Evolutionary conservation across 768 basidiomycete species (phyloP), one percentile per base, ranked within the genome.

Genomic region (Solioccasus polychromus): DNA sequence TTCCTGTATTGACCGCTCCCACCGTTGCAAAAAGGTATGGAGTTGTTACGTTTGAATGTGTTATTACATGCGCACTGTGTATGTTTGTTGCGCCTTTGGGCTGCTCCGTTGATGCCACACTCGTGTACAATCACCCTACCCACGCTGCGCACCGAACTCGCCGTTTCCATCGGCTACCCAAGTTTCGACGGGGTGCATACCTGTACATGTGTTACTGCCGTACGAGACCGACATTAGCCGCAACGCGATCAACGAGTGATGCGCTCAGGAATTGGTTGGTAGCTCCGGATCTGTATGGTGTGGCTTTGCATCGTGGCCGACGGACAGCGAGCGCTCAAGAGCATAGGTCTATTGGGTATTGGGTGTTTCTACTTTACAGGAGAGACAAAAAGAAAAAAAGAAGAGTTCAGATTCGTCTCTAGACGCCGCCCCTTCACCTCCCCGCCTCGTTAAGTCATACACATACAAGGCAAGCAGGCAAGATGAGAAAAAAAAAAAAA

Each of bases 281-380:
- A n/a, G n/a, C n/a, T n/a, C n/a, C n/a, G n/a, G n/a, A n/a, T n/a
- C n/a, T n/a, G n/a, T n/a, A n/a, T n/a, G n/a, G 30, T 31, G 30
- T 31, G 30, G 30, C 5, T 5, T 31, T 31, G 5, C 10, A 6
- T 12, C n/a, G 12, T 35, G 17, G 40, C 37, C 51, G 20, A 19
- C n/a, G 10, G 37, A 18, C 20, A 38, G 35, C 19, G 19, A 17
- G 30, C 11, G 36, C 32, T 48, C 29, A 18, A 37, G 35, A 31
- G 43, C 38, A 36, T 10, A 36, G 24, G 47, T 61, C 60, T 62
- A 61, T 51, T 41, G 60, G 60, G 60, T 62, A 63, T 62, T 15
- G 38, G n/a, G 25, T 25, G 24, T 45, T 53, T 62, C 55, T n/a
- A 63, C 8, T 48, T 59, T 50, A 60, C 54, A 59, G 23, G 12